phyloP scores from a whole-genome alignment of 345 rosid species.

The Boechera divaricarpa region DNA sequence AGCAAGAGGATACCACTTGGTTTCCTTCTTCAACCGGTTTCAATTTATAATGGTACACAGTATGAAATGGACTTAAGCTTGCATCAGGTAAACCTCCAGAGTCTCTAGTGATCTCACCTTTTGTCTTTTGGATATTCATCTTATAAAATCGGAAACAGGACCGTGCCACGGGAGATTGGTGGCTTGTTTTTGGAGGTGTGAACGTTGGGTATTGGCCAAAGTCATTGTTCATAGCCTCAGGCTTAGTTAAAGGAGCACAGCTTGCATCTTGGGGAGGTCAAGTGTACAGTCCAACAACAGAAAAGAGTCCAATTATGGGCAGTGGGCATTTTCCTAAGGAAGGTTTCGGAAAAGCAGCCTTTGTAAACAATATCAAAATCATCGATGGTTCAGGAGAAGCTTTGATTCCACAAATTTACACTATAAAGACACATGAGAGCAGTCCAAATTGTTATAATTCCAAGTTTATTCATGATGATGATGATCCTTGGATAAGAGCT shows the following conservation, averaged over 20 bases:
- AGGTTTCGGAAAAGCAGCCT: slow-evolving; percentile 34
- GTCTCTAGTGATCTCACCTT: neutral
- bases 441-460: slow-evolving; percentile 36
- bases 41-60: slow-evolving; percentile 29
- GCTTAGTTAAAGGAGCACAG: slow-evolving; percentile 24
- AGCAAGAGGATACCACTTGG: slow-evolving; percentile 40
- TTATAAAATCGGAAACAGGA: slow-evolving; percentile 26
- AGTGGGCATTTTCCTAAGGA: slow-evolving; percentile 46
- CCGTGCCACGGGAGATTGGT: slow-evolving; percentile 44
- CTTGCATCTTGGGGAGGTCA: slow-evolving; percentile 42
- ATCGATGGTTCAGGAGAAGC: slow-evolving; percentile 9
- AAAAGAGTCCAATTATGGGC: slow-evolving; percentile 40
- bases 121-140: slow-evolving; percentile 17
- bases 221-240: slow-evolving; percentile 25
- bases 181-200: slow-evolving; percentile 30
- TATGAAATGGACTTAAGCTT: slow-evolving; percentile 22
- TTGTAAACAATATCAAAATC: slow-evolving; percentile 30
- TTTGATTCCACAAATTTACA: slow-evolving; percentile 35
- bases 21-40: slow-evolving; percentile 32
- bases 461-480: slow-evolving; percentile 30
- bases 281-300: slow-evolving; percentile 36
- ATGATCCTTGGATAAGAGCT: slow-evolving; percentile 30
- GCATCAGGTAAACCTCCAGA: slow-evolving; percentile 31
- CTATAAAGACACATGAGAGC: slow-evolving; percentile 10
- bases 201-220: slow-evolving; percentile 46